Conservation (phyloP, 352 stramenopile genomes). For the Pythium pectinolyticum region DNA sequence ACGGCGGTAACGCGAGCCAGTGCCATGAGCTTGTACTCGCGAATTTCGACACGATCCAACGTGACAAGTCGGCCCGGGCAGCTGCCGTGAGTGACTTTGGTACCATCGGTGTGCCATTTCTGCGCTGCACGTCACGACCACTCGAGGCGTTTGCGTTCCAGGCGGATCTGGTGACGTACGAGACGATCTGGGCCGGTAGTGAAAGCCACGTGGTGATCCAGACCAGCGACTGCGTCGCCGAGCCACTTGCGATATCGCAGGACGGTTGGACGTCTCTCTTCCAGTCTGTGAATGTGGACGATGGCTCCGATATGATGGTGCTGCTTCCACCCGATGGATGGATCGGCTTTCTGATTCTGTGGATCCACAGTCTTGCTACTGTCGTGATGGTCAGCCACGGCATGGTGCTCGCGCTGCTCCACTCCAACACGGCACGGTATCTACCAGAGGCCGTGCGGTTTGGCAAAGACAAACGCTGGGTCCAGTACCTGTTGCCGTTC, state of each 20-base stretch:
- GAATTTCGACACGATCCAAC: constrained; percentile 40
- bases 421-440: constrained; percentile 42
- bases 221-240: constrained; percentile 47
- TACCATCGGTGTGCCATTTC: constrained; percentile 38
- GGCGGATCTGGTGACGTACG: constrained; percentile 54
- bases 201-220: constrained; percentile 53
- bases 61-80: constrained; percentile 35
- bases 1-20: constrained; percentile 30
- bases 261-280: too few relatives aligned
- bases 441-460: constrained; percentile 44
- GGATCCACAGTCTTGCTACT: constrained; percentile 37
- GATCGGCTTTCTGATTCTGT: too few relatives aligned
- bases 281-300: constrained; percentile 35
- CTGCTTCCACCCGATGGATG: constrained; percentile 43
- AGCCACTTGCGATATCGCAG: constrained; percentile 45
- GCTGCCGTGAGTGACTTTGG: constrained; percentile 52
- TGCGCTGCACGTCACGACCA: constrained; percentile 48
- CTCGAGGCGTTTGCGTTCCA: constrained; percentile 43
- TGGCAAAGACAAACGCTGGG: constrained; percentile 21
- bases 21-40: constrained; percentile 50
- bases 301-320: constrained; percentile 41
- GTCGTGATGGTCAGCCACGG: constrained; percentile 42
- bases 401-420: constrained; percentile 43
- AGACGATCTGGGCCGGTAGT: constrained; percentile 51
- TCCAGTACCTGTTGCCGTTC: constrained; percentile 49